These are phyloP conservation scores for Calophaca sinica DNA, from an alignment of 306 rosid species.

Conservation along the genomic window DNA sequence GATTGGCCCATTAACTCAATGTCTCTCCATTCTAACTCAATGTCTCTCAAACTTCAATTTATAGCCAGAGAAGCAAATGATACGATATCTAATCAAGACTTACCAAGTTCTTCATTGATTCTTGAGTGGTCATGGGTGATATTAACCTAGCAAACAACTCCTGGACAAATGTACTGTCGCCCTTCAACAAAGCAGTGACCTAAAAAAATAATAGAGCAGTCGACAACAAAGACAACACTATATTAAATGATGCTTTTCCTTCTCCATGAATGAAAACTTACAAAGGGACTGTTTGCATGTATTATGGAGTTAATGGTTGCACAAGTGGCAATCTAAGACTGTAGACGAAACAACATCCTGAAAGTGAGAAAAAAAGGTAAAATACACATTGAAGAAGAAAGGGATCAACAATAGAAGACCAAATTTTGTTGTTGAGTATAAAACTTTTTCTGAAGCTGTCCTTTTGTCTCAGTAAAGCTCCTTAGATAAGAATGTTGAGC, in stretches of 20 bases:
- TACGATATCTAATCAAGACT: constrained; percentile 2
- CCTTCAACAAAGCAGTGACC: constrained; percentile 82
- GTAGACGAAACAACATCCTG: constrained; percentile 85
- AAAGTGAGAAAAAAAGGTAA: constrained; percentile 22
- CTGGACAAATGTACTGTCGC: constrained; percentile 81
- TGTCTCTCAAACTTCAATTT: neutral
- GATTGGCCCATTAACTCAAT: too few species aligned
- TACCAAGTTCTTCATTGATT: constrained; percentile 86
- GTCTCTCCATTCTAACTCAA: neutral
- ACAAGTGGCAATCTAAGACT: too few species aligned
- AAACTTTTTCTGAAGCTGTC: neutral
- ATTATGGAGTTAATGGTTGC: constrained; percentile 83
- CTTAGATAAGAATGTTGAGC: neutral
- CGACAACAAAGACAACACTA: constrained; percentile 34
- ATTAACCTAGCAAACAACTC: constrained; percentile 81
- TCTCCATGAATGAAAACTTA: constrained; percentile 51
- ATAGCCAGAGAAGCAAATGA: constrained; percentile 23
- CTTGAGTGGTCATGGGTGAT: constrained; percentile 24
- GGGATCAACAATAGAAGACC: neutral
- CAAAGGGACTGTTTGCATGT: constrained; percentile 78
- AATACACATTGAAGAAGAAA: too few species aligned
- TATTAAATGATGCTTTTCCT: neutral
- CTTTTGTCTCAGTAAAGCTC: neutral
- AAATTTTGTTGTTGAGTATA: constrained; percentile 2
- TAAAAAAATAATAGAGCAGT: constrained; percentile 46